Evolutionary conservation across 23 red algal genomes (phyloP).

Genomic region (Chondrus crispus): DNA sequence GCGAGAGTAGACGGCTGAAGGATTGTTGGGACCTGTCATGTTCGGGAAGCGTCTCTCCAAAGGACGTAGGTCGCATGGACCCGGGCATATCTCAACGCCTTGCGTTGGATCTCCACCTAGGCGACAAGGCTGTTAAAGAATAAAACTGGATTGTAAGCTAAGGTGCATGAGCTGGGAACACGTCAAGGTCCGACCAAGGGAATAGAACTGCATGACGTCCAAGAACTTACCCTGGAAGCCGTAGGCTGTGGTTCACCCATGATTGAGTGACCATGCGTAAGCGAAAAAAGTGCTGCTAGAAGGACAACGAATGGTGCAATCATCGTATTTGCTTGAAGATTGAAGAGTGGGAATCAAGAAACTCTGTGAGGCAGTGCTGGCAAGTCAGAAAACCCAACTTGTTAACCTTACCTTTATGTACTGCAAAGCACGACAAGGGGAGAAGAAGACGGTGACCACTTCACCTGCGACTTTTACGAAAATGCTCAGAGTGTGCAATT

Average conservation of each 20-base stretch:
- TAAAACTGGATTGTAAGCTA: background rate
- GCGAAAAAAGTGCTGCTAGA: background rate
- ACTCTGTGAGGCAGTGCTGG: no score
- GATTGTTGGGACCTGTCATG: background rate
- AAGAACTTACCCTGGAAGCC: slow-evolving; percentile 23
- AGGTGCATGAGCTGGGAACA: background rate
- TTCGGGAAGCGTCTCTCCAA: background rate
- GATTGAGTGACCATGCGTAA: background rate
- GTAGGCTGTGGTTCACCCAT: slow-evolving; percentile 42
- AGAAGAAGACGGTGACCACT: no score
- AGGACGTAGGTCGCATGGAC: slow-evolving; percentile 24
- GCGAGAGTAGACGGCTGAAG: background rate
- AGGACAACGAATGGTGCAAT: background rate
- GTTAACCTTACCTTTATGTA: no score
- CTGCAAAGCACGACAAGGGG: no score
- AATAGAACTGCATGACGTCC: background rate
- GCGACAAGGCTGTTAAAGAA: background rate
- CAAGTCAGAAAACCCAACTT: no score
- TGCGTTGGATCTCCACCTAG: slow-evolving; percentile 31
- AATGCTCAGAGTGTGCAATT: no score
- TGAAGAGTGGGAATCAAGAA: no score
- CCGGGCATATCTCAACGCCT: slow-evolving; percentile 25
- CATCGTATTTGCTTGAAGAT: no score
- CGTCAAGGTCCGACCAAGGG: background rate
- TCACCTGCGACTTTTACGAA: no score